Evolutionary conservation across 768 basidiomycete genomes (phyloP), one percentile per base, ranked within the genome.

Genomic region (Leucosporidium creatinivorum): DNA sequence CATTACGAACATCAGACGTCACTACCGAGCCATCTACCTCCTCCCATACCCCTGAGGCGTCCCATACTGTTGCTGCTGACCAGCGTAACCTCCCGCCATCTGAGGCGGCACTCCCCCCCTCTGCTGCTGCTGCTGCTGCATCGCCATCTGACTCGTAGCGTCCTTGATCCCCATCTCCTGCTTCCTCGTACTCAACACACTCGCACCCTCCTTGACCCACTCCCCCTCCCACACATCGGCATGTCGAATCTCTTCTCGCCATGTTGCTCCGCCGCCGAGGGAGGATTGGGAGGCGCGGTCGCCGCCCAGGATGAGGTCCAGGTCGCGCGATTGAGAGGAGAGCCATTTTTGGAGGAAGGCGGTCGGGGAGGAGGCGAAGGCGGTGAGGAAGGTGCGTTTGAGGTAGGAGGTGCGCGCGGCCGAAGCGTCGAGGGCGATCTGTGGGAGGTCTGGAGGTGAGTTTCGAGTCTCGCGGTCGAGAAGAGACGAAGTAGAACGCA

Each of bases 101-200:
- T 44, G 39, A 44, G 39, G 10, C 39, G 39, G 39, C 39, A 17
- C 10, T 17, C 8, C 39, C 6, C 39, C 39, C 39, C 39, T 44
- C 55, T 56, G 55, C 55, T 56, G 55, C 33, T 58, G 56, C 56
- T 57, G 57, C 57, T 58, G 57, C 36, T 58, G 57, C 57, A n/a
- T 13, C 56, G 36, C 39, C 52, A 10, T 6, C 50, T n/a, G 19
- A 21, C 17, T 23, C 23, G 25, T 26, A 3, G 36, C 47, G 13
- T 60, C 28, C 25, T 30, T 47, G 19, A 48, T 44, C 58, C 15
- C 26, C n/a, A 10, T 25, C 58, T 60, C 58, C n/a, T n/a, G 28
- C 58, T 25, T 28, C 39, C 58, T 28, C 7, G 10, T 47, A 21
- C 18, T 28, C 21, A n/a, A 49, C 26, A 61, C 60, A 15, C 17